Evolutionary conservation across 805 yeast genomes (phyloP).

Genomic region (Saturnispora gosingensis): DNA sequence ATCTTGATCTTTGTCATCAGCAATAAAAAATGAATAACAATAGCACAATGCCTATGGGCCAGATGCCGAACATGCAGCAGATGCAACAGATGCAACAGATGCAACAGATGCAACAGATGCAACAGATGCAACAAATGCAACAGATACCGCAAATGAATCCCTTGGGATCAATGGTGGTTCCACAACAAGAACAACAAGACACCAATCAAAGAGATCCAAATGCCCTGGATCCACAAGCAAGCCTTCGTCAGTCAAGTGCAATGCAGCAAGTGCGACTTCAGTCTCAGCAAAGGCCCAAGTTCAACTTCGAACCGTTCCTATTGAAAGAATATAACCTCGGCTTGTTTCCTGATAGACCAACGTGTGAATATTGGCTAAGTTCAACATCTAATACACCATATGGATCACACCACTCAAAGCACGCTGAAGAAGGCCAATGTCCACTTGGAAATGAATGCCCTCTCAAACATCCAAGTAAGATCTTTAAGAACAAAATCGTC

Average conservation of each 20-base stretch:
- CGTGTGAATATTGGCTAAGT: constrained; percentile 63
- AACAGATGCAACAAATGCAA: neutral
- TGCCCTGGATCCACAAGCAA: constrained; percentile 10
- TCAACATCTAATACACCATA: constrained; percentile 31
- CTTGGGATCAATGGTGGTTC: neutral
- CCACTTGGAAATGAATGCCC: constrained; percentile 84
- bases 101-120: neutral
- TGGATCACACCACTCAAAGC: constrained; percentile 3
- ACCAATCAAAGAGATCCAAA: neutral
- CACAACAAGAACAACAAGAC: neutral
- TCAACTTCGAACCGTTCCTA: constrained; percentile 75
- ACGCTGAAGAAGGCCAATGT: constrained; percentile 36
- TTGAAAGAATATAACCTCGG: constrained; percentile 74
- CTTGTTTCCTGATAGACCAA: constrained; percentile 81
- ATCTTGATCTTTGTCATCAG: neutral
- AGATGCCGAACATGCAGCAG: neutral
- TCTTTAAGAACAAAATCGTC: constrained; percentile 67
- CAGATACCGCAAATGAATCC: neutral
- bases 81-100: neutral
- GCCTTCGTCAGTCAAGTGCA: constrained; percentile 12
- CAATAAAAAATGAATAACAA: neutral
- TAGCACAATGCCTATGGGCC: neutral
- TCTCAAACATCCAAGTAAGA: constrained; percentile 64
- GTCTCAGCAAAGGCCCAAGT: constrained; percentile 11
- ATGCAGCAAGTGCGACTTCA: constrained; percentile 13